Evolutionary conservation across 345 rosid species (phyloP), one percentile per base, ranked within the genome.

Genomic region (Arabidopsis arenosa): DNA sequence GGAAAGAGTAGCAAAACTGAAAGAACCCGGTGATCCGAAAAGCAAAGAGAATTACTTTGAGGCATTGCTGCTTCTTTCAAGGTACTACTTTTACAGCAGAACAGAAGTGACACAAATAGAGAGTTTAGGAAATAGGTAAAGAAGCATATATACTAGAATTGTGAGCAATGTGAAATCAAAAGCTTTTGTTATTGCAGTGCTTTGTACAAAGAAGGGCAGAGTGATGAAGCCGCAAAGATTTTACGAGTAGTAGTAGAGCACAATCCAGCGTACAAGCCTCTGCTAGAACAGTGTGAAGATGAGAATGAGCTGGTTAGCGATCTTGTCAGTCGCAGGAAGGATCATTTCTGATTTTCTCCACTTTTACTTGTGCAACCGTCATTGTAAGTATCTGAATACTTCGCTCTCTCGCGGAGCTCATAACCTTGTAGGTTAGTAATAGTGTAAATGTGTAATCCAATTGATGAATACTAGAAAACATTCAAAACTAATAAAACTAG

Each of bases 1-100:
- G 68, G 92, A 92, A 82, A 85, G 96, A 86, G 81, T 92, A 59
- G 89, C 86, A 10, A 72, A 56, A 63, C 59, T 90, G 73, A 79
- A 80, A 74, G 97, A 90, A 73, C 97, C 96, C 0, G 83, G 87
- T 18, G 91, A 94, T 53, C 86, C 86, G 7, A 77, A 75, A 65
- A 82, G 80, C 87, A 92, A 89, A 80, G 88, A 82, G 10, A 86
- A 85, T 72, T 94, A 92, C 80, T 87, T 79, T 15, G 89, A 87
- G 23, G 84, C 91, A 70, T 78, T 90, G 79, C 75, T 92, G n/a
- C 66, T 86, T 74, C 89, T 92, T 26, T 84, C 96, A 60, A 82
- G 95, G 98, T 93, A 79, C 47, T 44, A 12, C 4, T 13, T 28
- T 66, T 10, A 23, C 6, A 40, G 2, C 62, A 36, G 9, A 33